These are phyloP conservation scores for Diaporthe capsici DNA, from an alignment of 2,329 filamentous ascomycete genomes.

Conservation along the genomic window DNA sequence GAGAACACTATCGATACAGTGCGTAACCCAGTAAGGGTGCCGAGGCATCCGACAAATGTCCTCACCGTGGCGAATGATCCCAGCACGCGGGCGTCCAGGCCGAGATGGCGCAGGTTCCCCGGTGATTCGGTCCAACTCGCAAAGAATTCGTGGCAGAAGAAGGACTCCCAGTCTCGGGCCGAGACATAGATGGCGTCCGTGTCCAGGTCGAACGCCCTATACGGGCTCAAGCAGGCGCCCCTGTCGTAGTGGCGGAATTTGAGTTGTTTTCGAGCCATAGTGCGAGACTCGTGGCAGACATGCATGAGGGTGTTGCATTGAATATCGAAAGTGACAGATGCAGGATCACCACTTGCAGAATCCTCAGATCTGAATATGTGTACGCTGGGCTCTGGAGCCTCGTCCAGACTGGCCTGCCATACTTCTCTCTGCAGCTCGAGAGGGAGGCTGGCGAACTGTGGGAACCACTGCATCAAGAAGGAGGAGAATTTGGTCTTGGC, in stretches of 20 bases:
- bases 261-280: not conserved
- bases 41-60: not conserved
- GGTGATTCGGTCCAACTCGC: not conserved
- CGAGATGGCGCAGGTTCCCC: not conserved
- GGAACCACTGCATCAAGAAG: not conserved
- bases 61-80: not conserved
- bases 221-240: not conserved
- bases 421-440: conserved; percentile 20
- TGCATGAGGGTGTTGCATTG: not conserved
- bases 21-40: not conserved
- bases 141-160: not conserved
- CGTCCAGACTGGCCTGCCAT: conserved; percentile 3
- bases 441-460: conserved; percentile 16
- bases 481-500: not conserved
- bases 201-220: not conserved
- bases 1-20: not conserved
- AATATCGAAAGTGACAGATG: not conserved
- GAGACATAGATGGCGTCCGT: not conserved
- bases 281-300: conserved; percentile 6
- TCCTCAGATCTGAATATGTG: not conserved
- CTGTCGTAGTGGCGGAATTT: not conserved
- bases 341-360: not conserved
- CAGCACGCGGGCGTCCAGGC: not conserved
- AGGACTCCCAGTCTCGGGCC: not conserved
- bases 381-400: not conserved